These are phyloP conservation scores for Sphenostylis stenocarpa DNA, from an alignment of 306 rosid species.

Conservation along the genomic window DNA sequence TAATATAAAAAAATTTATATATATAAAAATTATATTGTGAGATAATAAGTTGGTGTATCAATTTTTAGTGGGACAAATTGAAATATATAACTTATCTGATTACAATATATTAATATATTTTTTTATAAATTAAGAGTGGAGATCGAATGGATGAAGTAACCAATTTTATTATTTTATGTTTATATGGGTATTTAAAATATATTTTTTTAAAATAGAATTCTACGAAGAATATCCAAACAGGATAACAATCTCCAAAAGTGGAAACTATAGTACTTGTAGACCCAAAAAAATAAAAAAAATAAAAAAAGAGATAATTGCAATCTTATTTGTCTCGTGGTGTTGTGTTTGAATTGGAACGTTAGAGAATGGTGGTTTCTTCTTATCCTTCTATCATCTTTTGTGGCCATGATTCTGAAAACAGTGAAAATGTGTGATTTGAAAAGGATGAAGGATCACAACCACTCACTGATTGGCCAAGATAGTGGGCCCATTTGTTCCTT, in stretches of 20 bases:
- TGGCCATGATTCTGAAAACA: background rate
- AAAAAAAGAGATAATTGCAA: background rate
- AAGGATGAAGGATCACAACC: background rate
- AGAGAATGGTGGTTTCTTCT: background rate
- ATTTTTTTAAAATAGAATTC: no score
- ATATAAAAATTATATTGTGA: no score
- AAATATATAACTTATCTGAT: no score
- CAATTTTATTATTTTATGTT: no score
- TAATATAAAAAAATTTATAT: no score
- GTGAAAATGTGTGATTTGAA: background rate
- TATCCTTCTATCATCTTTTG: background rate
- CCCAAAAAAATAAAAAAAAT: background rate
- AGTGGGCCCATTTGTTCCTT: background rate
- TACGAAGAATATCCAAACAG: background rate
- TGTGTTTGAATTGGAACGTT: background rate
- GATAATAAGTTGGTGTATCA: no score
- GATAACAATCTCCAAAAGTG: background rate
- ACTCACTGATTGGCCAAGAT: background rate
- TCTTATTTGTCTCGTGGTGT: background rate
- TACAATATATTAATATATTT: no score
- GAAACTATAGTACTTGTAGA: background rate
- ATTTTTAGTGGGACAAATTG: no score
- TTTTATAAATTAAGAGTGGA: no score
- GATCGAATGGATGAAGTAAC: no score
- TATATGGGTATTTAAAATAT: no score